Percentiles rank a stretch among this genome's conserved stretches.
These are phyloP conservation scores for Tritrichomonas foetus DNA, from an alignment of 208 protist species.

Conservation along the genomic window DNA sequence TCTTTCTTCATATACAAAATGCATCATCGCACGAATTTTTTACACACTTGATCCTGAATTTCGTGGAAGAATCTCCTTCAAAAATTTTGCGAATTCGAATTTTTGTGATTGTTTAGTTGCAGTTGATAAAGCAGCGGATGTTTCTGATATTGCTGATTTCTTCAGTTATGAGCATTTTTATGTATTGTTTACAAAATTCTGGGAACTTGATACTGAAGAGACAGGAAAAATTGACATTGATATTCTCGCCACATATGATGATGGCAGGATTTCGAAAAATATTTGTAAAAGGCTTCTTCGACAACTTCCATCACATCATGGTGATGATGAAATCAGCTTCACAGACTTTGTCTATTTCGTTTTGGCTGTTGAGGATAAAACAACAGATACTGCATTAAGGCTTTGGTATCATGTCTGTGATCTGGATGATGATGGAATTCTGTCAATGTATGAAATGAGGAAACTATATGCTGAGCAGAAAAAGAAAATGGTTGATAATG, in stretches of 20 bases:
- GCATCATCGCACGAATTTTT: neutral
- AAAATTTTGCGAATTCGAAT: neutral
- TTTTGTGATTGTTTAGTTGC: neutral
- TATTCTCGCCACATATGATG: neutral
- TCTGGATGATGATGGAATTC: neutral
- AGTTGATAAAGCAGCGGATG: neutral
- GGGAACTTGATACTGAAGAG: neutral
- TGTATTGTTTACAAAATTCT: neutral
- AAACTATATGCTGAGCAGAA: neutral
- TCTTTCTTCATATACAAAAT: neutral
- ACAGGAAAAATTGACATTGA: neutral
- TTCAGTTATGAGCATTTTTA: constrained; percentile 16
- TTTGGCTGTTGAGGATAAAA: neutral
- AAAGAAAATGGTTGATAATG: neutral
- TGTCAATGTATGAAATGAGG: neutral
- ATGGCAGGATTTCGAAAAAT: neutral
- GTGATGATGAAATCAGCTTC: neutral
- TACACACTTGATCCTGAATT: neutral
- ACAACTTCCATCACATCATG: neutral
- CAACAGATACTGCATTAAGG: neutral
- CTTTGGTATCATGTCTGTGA: neutral
- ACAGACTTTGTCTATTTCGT: neutral
- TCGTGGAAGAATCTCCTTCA: neutral
- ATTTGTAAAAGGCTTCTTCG: neutral
- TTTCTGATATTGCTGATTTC: neutral